phyloP scores from a whole-genome alignment of 1,284 basidiomycete genomes.

The Cutaneotrichosporon sp. region DNA sequence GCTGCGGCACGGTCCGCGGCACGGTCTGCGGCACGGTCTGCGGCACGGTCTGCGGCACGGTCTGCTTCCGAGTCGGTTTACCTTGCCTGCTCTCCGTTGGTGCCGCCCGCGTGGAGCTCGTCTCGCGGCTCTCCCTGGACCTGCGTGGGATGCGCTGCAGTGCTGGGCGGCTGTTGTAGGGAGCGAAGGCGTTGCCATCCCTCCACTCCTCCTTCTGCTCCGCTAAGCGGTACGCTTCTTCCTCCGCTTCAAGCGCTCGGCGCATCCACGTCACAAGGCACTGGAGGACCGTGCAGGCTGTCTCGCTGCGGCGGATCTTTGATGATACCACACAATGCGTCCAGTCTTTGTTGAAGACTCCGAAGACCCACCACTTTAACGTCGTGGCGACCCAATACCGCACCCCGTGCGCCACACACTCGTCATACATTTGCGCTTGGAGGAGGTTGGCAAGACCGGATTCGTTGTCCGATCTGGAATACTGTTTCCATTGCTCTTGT shows the following conservation, averaged over 20 bases:
- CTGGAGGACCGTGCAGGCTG: slow-evolving; percentile 46
- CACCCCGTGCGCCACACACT: slow-evolving; percentile 45
- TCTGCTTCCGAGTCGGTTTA: no score
- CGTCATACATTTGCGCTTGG: slow-evolving; percentile 49
- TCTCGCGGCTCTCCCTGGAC: no score
- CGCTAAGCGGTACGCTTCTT: no score
- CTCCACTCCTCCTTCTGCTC: no score
- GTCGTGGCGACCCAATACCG: slow-evolving; percentile 49
- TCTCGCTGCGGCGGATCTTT: slow-evolving; percentile 33
- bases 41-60: no score
- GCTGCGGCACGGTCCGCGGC: no score
- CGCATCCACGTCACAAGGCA: slow-evolving; percentile 45
- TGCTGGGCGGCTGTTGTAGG: no score
- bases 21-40: no score
- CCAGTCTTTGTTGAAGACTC: slow-evolving; percentile 43
- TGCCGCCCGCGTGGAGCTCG: no score
- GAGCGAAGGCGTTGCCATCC: no score
- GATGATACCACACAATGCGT: slow-evolving; percentile 38
- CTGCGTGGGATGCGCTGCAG: no score
- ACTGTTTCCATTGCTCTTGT: not conserved
- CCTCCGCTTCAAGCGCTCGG: slow-evolving; percentile 25
- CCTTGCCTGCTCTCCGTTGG: no score
- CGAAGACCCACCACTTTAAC: slow-evolving; percentile 50
- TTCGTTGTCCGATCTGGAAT: not conserved
- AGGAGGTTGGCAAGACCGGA: slow-evolving; percentile 36